These are phyloP conservation scores for Atkinsonella hypoxylon DNA, from an alignment of 2,329 filamentous ascomycete genomes.

Conservation along the genomic window DNA sequence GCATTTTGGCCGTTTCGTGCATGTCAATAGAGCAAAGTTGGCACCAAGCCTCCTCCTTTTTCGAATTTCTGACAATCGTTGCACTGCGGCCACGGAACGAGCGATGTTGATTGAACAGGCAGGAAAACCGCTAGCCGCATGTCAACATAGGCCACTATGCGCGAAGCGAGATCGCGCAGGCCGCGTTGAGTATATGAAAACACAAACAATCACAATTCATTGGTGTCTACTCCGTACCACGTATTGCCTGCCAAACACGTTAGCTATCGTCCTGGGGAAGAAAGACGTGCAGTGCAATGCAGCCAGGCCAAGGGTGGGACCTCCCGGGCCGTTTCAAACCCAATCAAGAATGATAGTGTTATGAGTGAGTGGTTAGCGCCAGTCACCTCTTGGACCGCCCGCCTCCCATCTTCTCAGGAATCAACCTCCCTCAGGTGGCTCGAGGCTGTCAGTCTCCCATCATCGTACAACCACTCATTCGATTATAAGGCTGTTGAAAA, in stretches of 20 bases:
- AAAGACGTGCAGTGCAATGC: not conserved
- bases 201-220: not conserved
- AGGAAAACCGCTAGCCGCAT: not conserved
- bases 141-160: not conserved
- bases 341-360: slow-evolving; percentile 8
- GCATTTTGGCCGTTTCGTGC: too few relatives aligned
- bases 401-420: slow-evolving; percentile 1
- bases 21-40: too few relatives aligned
- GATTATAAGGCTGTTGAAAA: not conserved
- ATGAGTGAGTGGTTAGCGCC: slow-evolving; percentile 2
- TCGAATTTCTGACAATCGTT: not conserved
- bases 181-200: not conserved
- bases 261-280: not conserved
- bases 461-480: not conserved
- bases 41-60: too few relatives aligned
- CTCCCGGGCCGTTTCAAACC: slow-evolving; percentile 8
- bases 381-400: slow-evolving; percentile 3
- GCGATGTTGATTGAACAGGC: not conserved
- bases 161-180: not conserved
- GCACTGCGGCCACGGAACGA: not conserved
- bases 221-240: not conserved
- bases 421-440: slow-evolving; percentile 5
- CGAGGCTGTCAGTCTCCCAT: not conserved
- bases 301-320: slow-evolving; percentile 5
- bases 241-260: not conserved